Conservation (phyloP, 352 stramenopile genomes). For the Plasmopara muralis region DNA sequence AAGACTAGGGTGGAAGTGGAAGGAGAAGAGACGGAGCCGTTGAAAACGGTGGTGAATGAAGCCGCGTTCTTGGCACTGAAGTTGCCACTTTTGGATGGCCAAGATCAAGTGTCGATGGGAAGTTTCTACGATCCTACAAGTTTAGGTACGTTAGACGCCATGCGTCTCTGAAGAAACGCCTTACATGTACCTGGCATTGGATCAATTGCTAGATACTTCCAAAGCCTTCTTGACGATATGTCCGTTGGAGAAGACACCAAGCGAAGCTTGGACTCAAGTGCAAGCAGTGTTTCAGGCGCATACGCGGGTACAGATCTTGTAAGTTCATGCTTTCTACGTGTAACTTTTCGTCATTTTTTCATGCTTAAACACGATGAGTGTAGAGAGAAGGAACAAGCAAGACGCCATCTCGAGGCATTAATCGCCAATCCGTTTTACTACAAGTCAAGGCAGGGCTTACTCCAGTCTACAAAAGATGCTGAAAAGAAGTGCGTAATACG, state of each 20-base stretch:
- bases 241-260: constrained; percentile 23
- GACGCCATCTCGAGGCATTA: constrained; percentile 22
- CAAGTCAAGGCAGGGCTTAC: constrained; percentile 1
- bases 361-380: constrained; percentile 2
- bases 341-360: too few relatives aligned
- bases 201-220: constrained; percentile 18
- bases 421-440: constrained; percentile 20
- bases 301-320: constrained; percentile 8
- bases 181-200: background rate
- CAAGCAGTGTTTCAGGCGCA: constrained; percentile 5
- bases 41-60: constrained; percentile 24
- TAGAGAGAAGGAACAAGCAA: constrained; percentile 25
- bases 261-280: constrained; percentile 14
- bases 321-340: too few relatives aligned
- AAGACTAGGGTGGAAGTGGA: constrained; percentile 8
- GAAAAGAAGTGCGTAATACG: too few relatives aligned
- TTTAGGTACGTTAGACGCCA: constrained; percentile 8
- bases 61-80: constrained; percentile 24
- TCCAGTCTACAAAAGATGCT: too few relatives aligned
- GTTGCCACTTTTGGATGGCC: constrained; percentile 9
- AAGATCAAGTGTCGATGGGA: constrained; percentile 12
- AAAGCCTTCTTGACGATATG: constrained; percentile 34
- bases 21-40: constrained; percentile 7
- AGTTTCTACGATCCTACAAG: constrained; percentile 24
- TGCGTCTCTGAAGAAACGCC: background rate